A percentile compares a stretch with the other conserved stretches of the same genome.
Conservation (phyloP, 148 eudicot genomes). For the Fagopyrum homotropicum region DNA sequence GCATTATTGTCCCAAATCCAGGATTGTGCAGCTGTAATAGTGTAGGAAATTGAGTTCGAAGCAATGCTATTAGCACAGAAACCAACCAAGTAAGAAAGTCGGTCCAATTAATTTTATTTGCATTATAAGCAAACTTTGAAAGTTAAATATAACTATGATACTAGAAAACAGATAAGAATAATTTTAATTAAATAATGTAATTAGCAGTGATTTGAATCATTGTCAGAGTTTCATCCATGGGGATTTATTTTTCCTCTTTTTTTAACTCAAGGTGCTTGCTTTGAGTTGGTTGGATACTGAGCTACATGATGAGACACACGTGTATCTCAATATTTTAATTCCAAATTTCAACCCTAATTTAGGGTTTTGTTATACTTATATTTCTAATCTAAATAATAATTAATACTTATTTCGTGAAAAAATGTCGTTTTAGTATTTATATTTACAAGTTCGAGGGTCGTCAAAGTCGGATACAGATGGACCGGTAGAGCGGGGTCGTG, state of each 20-base stretch:
- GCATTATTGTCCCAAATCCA: background rate
- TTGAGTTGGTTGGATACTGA: constrained; percentile 20
- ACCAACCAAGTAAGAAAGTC: background rate
- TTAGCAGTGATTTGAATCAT: constrained; percentile 7
- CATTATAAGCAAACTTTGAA: constrained; percentile 1
- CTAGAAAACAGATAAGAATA: background rate
- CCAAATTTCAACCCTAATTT: background rate
- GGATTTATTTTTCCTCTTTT: background rate
- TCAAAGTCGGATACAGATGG: too few species aligned
- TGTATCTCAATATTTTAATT: constrained; percentile 20
- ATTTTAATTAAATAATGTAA: background rate
- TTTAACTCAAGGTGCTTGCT: background rate
- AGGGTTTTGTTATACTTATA: background rate
- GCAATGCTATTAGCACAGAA: background rate
- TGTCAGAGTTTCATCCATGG: constrained; percentile 12
- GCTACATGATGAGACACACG: constrained; percentile 36
- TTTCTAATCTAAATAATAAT: background rate
- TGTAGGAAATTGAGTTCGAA: background rate
- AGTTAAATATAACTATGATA: background rate
- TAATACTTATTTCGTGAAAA: background rate
- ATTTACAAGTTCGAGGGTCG: too few species aligned
- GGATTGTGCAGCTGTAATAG: constrained; percentile 4
- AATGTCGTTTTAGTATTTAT: too few species aligned
- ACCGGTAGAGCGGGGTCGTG: too few species aligned
- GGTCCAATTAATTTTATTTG: constrained; percentile 1